Conservation (phyloP, 805 yeast species). For the Isabelozyma pseudorhagii region DNA sequence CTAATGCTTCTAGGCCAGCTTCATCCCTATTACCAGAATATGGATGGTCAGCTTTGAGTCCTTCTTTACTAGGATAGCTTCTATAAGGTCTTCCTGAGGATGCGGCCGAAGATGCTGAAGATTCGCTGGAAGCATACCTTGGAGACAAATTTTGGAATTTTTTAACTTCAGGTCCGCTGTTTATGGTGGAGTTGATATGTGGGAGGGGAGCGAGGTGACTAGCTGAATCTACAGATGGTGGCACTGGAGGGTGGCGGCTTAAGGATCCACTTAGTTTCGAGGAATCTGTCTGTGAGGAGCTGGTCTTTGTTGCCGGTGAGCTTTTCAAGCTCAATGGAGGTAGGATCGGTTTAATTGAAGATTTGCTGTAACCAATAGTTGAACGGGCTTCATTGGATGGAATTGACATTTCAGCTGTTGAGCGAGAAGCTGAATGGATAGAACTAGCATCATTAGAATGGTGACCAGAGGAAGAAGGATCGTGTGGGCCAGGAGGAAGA, state of each 20-base stretch:
- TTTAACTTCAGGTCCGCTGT: background rate
- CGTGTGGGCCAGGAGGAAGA: constrained; percentile 1
- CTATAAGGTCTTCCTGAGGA: background rate
- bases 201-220: too few species aligned
- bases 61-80: background rate
- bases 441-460: background rate
- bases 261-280: too few species aligned
- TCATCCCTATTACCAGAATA: background rate
- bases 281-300: too few species aligned
- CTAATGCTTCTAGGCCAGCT: background rate
- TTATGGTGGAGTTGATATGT: background rate
- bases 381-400: too few species aligned
- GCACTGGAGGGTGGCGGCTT: too few species aligned
- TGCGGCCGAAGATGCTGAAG: background rate
- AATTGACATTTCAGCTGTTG: too few species aligned
- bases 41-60: background rate
- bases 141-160: background rate
- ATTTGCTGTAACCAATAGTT: too few species aligned
- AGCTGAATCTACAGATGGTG: too few species aligned
- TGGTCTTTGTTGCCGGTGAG: too few species aligned
- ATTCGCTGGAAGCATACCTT: background rate
- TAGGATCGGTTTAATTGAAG: too few species aligned
- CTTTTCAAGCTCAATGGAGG: too few species aligned
- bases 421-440: too few species aligned
- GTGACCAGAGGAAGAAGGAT: background rate